phyloP scores from a whole-genome alignment of 2,329 filamentous ascomycete genomes.

The Aspergillus puulaauensis region DNA sequence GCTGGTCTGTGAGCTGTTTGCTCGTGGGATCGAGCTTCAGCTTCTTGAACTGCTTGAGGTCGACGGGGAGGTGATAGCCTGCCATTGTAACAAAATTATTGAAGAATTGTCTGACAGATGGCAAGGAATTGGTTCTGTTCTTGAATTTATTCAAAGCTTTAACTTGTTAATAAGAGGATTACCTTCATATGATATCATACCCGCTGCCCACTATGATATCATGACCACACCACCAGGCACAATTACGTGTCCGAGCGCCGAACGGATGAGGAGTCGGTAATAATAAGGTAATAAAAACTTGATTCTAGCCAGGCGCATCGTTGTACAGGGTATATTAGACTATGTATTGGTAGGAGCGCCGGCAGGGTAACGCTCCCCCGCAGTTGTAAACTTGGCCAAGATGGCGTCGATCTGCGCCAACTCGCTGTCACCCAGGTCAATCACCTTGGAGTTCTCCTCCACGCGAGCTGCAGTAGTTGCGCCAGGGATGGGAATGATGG shows the following conservation, averaged over 20 bases:
- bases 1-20: conserved; percentile 32
- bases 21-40: conserved; percentile 36
- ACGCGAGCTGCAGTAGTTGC: conserved; percentile 38
- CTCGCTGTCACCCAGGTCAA: conserved; percentile 32
- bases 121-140: background rate
- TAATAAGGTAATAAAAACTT: no score
- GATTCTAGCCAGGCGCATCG: no score
- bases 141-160: no score
- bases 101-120: background rate
- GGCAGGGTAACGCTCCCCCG: conserved; percentile 28
- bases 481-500: conserved; percentile 40
- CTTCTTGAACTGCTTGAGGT: conserved; percentile 36
- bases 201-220: background rate
- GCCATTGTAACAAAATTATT: background rate
- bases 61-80: conserved; percentile 26
- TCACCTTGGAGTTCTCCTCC: conserved; percentile 32
- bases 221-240: background rate
- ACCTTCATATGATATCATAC: background rate
- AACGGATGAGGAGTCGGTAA: no score
- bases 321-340: no score
- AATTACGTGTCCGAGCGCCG: background rate
- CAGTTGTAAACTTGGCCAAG: conserved; percentile 46
- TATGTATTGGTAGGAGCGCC: background rate
- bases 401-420: conserved; percentile 54
- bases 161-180: background rate